Percentiles rank a stretch among this genome's conserved stretches.
Evolutionary conservation across 495 filamentous ascomycete genomes (phyloP).

Genomic region (Thozetella sp.): DNA sequence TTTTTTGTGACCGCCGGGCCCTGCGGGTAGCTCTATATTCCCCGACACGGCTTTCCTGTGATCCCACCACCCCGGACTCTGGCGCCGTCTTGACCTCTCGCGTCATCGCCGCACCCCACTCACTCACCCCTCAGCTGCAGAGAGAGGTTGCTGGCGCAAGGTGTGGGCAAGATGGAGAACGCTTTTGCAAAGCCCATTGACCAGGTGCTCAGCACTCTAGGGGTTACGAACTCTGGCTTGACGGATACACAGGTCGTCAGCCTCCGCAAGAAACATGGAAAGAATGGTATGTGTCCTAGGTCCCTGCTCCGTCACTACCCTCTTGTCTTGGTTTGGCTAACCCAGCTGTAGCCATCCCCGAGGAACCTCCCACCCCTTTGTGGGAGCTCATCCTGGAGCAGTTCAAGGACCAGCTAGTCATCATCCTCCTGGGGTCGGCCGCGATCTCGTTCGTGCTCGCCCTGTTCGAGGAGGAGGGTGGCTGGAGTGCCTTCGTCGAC

Average conservation of each 20-base stretch:
- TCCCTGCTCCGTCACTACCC: not conserved
- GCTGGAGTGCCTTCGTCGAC: constrained; percentile 98
- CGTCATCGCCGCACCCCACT: not conserved
- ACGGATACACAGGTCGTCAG: constrained; percentile 67
- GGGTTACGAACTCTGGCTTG: constrained; percentile 68
- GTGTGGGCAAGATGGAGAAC: constrained; percentile 66
- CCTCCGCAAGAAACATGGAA: constrained; percentile 70
- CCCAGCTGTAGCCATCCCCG: constrained; percentile 71
- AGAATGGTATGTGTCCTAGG: constrained; percentile 70
- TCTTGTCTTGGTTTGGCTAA: not conserved
- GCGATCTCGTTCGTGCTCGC: constrained; percentile 94
- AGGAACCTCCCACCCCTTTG: constrained; percentile 95
- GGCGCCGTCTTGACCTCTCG: not conserved
- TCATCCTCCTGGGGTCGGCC: constrained; percentile 92
- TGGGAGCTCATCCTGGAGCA: constrained; percentile 98
- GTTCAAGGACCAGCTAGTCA: constrained; percentile 98
- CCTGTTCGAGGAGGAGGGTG: constrained; percentile 89
- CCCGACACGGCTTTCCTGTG: too few species aligned
- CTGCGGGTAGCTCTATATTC: too few species aligned
- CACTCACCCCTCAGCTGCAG: not conserved
- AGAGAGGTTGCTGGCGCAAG: not conserved
- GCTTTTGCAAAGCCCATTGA: constrained; percentile 70
- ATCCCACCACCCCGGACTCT: not conserved
- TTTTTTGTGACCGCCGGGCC: too few species aligned
- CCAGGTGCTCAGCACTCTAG: constrained; percentile 73